Evolutionary conservation across 805 yeast genomes (phyloP), one percentile per base, ranked within the genome.

Genomic region (Suhomyces xylopsoci): DNA sequence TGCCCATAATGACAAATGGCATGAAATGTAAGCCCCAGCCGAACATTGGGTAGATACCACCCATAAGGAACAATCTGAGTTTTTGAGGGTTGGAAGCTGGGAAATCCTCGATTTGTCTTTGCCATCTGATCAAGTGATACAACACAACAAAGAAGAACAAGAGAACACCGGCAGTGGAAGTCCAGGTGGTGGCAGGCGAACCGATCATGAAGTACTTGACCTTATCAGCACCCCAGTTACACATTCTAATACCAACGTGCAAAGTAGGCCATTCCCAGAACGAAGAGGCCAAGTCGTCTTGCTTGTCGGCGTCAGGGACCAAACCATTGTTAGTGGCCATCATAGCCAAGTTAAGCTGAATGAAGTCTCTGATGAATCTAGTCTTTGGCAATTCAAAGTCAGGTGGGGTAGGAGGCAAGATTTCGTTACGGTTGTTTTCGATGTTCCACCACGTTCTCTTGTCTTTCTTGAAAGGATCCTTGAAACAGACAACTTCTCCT

Each of bases 181-280:
- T 69, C 90, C 90, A 87, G 3, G 87, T 80, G 47, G 74, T 74
- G n/a, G 73, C 77, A n/a, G 92, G 90, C 47, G 84, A 83, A 9
- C 89, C 88, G 58, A 87, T 72, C 70, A 87, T 70, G 68, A 81
- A 87, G 66, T 85, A 88, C 62, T 84, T 84, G 58, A 79, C 74
- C 53, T 71, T 76, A 7, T 78, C 80, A 44, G 79, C 79, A 45
- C 78, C 74, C 94, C 94, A 88, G 12, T 82, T 79, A 69, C 90
- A 85, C 78, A 88, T 76, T 69, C 96, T 80, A 58, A 88, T 80
- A 54, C 96, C 96, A 46, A 77, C 80, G 54, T 83, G 78, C 63
- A 88, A 75, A n/a, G 85, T 81, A 48, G 96, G 96, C 96, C 96
- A 88, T 74, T 88, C 88, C 93, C 94, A 88, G 67, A 89, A 88